phyloP scores from a whole-genome alignment of 2,329 filamentous ascomycete species.

The Nannizzia gypsea region DNA sequence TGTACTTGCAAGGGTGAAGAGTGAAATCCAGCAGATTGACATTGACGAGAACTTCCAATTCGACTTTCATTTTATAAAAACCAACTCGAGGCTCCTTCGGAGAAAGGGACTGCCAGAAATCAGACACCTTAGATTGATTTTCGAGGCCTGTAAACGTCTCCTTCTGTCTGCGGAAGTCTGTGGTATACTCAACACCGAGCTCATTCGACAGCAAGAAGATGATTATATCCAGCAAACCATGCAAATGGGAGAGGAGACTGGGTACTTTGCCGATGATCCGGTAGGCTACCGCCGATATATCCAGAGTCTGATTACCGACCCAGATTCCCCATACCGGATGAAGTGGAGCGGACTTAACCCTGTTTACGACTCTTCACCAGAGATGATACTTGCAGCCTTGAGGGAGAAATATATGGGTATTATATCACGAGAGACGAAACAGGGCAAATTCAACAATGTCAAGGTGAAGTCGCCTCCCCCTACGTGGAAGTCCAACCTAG shows the following conservation, averaged over 20 bases:
- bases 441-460: slow-evolving; percentile 2
- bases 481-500: slow-evolving; percentile 10
- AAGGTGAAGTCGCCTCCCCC: slow-evolving; percentile 11
- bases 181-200: slow-evolving; percentile 17
- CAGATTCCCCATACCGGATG: slow-evolving; percentile 16
- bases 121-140: slow-evolving; percentile 24
- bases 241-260: slow-evolving; percentile 12
- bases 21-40: slow-evolving; percentile 28
- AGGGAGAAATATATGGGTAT: slow-evolving; percentile 28
- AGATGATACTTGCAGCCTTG: slow-evolving; percentile 21
- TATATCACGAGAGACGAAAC: slow-evolving; percentile 6
- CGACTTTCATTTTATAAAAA: slow-evolving; percentile 15
- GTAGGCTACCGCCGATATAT: slow-evolving; percentile 23
- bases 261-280: slow-evolving; percentile 18
- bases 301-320: slow-evolving; percentile 17
- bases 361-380: slow-evolving; percentile 22
- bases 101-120: slow-evolving; percentile 23
- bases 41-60: slow-evolving; percentile 24
- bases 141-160: slow-evolving; percentile 24
- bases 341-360: slow-evolving; percentile 24
- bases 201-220: slow-evolving; percentile 23
- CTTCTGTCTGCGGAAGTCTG: slow-evolving; percentile 23
- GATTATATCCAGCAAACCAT: slow-evolving; percentile 20
- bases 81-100: slow-evolving; percentile 13
- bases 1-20: slow-evolving; percentile 26